Base-by-base conservation (phyloP, 306 rosid genomes). In the Trifolium repens region DNA sequence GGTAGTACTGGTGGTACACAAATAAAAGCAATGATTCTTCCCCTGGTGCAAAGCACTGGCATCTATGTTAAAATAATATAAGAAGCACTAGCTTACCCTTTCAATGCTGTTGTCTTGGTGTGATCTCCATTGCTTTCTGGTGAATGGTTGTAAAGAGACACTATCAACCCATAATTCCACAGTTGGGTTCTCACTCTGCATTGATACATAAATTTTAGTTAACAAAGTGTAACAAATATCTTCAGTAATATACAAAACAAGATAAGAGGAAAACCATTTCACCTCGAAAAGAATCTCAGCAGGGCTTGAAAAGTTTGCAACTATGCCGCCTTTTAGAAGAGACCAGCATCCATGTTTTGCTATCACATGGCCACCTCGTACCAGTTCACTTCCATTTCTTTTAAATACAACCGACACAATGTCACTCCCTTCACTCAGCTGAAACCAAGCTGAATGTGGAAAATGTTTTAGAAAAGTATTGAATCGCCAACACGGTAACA, bases 311-410 rank as follows among this genome's bases (percentile, higher is more conserved):
- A 80, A 84, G 67, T 89, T 86, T 15, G 97, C 89, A 26, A 78
- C 85, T 52, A 86, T 74, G 79, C 97, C 97, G 1, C 97, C 97
- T 86, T 86, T 91, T 26, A 91, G 84, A 52, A 87, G 74, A 22
- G 78, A 79, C 97, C 97, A 91, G 62, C 94, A 91, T 35, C 97
- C 92, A 54, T 84, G 80, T 12, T 83, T 81, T 32, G 91, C 92
- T 34, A 68, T 71, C 34, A 81, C 88, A 7, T 75, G 77, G 1
- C 94, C 97, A 63, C 87, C 91, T 58, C 67, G 67, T 35, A 80
- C 69, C 69, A 69, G 26, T 34, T 81, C 77, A 40, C 84, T 73
- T 32, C 77, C 82, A 11, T 76, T 58, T 10, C 52, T 75, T 78
- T 64, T 87, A 27, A 89, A 84, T 11, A 89, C n/a, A 71, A 84